These are phyloP conservation scores for Psophocarpus tetragonolobus DNA, from an alignment of 306 rosid genomes.

Conservation along the genomic window DNA sequence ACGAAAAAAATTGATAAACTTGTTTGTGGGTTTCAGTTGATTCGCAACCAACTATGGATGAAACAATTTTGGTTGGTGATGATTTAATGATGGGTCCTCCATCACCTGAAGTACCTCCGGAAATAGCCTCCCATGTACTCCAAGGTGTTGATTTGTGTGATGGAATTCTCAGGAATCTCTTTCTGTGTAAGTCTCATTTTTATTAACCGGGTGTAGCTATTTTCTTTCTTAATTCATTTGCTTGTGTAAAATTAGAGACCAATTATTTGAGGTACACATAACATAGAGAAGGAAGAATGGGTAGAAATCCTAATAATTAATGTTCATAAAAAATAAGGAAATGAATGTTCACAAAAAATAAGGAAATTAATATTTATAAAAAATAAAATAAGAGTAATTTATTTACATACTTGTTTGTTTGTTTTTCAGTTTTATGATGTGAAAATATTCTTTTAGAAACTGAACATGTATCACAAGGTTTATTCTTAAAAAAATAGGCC, in stretches of 20 bases:
- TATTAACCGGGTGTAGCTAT: neutral
- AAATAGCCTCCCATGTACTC: slow-evolving; percentile 93
- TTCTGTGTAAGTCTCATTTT: slow-evolving; percentile 63
- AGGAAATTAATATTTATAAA: neutral
- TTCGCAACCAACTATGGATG: slow-evolving; percentile 92
- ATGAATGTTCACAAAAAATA: neutral
- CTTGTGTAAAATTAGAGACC: neutral
- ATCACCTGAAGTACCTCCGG: slow-evolving; percentile 85
- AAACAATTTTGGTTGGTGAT: slow-evolving; percentile 92
- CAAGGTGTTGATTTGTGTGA: slow-evolving; percentile 89
- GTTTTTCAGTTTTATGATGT: neutral
- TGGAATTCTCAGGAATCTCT: slow-evolving; percentile 80
- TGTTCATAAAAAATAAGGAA: neutral
- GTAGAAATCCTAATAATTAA: neutral
- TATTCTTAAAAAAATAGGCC: neutral
- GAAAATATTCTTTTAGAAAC: neutral
- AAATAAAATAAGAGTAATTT: neutral
- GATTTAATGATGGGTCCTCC: slow-evolving; percentile 95
- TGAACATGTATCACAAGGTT: neutral
- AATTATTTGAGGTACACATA: neutral
- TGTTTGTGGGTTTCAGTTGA: slow-evolving; percentile 66
- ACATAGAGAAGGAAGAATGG: neutral
- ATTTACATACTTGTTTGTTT: neutral
- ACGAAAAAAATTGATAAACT: neutral
- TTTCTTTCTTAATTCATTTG: slow-evolving; percentile 15